phyloP scores from a whole-genome alignment of 805 yeast genomes.

The Lipomyces japonicus region DNA sequence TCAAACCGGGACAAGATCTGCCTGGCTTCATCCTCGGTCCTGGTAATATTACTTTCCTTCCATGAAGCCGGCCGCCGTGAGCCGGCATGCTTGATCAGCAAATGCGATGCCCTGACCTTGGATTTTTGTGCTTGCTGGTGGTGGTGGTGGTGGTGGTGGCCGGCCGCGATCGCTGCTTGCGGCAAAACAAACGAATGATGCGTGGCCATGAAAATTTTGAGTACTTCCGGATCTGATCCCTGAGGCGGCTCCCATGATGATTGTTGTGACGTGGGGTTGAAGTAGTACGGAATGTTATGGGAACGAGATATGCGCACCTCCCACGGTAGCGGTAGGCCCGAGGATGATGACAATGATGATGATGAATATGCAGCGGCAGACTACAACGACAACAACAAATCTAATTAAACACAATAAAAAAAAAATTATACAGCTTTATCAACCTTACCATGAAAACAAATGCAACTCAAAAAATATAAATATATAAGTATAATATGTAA shows the following conservation, averaged over 20 bases:
- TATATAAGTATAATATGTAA: too few species aligned
- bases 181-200: slow-evolving; percentile 32
- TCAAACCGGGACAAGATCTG: slow-evolving; percentile 57
- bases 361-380: too few species aligned
- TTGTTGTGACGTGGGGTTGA: slow-evolving; percentile 62
- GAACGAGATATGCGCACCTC: slow-evolving; percentile 71
- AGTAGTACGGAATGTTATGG: slow-evolving; percentile 79
- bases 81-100: slow-evolving; percentile 75
- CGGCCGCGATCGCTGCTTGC: slow-evolving; percentile 31
- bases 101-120: slow-evolving; percentile 74
- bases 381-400: too few species aligned
- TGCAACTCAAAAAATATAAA: too few species aligned
- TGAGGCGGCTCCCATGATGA: slow-evolving; percentile 90
- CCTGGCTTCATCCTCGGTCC: slow-evolving; percentile 76
- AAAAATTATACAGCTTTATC: too few species aligned
- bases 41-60: slow-evolving; percentile 72
- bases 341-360: background rate
- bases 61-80: slow-evolving; percentile 91
- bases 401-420: too few species aligned
- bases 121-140: slow-evolving; percentile 46
- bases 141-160: slow-evolving; percentile 27
- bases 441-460: too few species aligned
- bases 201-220: slow-evolving; percentile 54
- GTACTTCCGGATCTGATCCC: slow-evolving; percentile 63
- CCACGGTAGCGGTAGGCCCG: slow-evolving; percentile 90